These are phyloP conservation scores for Holtermannia corniformis DNA, from an alignment of 768 basidiomycete species.

Conservation along the genomic window DNA sequence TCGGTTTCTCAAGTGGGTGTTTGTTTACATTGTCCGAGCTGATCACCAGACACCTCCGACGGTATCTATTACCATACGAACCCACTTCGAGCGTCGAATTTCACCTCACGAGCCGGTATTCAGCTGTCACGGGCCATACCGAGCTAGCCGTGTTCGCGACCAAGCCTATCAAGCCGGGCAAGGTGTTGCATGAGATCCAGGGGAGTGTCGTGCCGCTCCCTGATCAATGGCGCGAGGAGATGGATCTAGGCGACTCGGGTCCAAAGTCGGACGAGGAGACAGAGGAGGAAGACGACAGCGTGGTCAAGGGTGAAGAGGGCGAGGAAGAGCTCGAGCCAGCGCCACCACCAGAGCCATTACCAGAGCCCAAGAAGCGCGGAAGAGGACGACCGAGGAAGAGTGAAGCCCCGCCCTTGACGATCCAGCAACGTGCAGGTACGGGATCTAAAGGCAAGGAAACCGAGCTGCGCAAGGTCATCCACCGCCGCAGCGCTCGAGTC, in stretches of 20 bases:
- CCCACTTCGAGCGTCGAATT: slow-evolving; percentile 37
- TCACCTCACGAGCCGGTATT: slow-evolving; percentile 31
- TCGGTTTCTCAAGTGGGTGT: slow-evolving; percentile 27
- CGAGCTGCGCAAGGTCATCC: not conserved
- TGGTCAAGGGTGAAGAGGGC: not conserved
- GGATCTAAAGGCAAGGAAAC: slow-evolving; percentile 9
- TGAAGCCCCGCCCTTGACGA: no score
- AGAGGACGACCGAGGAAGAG: no score
- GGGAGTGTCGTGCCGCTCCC: slow-evolving; percentile 33
- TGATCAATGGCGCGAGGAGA: slow-evolving; percentile 27
- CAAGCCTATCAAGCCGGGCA: slow-evolving; percentile 14
- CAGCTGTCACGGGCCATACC: slow-evolving; percentile 27
- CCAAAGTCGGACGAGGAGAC: not conserved
- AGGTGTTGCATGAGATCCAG: slow-evolving; percentile 28
- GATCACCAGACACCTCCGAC: slow-evolving; percentile 27
- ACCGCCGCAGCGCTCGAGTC: slow-evolving; percentile 26
- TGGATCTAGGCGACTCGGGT: slow-evolving; percentile 19
- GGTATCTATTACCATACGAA: slow-evolving; percentile 27
- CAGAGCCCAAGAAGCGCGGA: no score
- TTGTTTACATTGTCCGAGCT: not conserved
- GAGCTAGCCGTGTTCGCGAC: slow-evolving; percentile 38
- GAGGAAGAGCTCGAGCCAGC: not conserved
- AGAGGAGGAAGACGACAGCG: not conserved
- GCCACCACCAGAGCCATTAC: no score
- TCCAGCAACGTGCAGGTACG: no score